phyloP scores from a whole-genome alignment of 192 early-diverging fungal genomes.

The Geranomyces variabilis region DNA sequence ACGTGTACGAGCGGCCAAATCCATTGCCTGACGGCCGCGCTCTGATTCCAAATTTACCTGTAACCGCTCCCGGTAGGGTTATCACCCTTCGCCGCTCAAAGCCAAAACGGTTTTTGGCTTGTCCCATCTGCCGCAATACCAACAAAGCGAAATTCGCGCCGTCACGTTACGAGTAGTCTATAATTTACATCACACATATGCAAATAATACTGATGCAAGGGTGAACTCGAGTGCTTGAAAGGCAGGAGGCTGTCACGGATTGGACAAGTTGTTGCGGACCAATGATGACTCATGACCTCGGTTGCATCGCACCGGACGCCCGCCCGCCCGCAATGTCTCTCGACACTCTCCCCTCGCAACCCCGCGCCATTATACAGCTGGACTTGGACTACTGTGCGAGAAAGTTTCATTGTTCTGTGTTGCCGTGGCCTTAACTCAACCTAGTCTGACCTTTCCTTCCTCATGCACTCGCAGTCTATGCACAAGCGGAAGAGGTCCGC shows the following conservation, averaged over 20 bases:
- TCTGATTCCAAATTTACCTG: background rate
- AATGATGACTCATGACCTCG: too few relatives aligned
- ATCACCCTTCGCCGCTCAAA: background rate
- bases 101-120: background rate
- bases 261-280: too few relatives aligned
- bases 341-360: background rate
- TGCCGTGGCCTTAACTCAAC: background rate
- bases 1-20: constrained; percentile 14
- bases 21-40: background rate
- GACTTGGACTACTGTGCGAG: constrained; percentile 19
- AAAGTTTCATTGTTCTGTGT: background rate
- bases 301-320: too few relatives aligned
- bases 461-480: constrained; percentile 16
- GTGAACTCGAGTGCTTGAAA: too few relatives aligned
- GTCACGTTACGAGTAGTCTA: too few relatives aligned
- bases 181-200: too few relatives aligned
- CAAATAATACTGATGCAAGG: too few relatives aligned
- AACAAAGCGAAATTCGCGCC: background rate
- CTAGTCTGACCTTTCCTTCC: background rate
- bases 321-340: constrained; percentile 7
- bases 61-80: background rate
- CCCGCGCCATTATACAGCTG: constrained; percentile 8
- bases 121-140: constrained; percentile 13
- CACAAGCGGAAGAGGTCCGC: constrained; percentile 20
- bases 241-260: too few relatives aligned